A percentile compares a stretch with the other conserved stretches of the same genome.
phyloP scores from a whole-genome alignment of 345 rosid species.

The Crucihimalaya himalaica region DNA sequence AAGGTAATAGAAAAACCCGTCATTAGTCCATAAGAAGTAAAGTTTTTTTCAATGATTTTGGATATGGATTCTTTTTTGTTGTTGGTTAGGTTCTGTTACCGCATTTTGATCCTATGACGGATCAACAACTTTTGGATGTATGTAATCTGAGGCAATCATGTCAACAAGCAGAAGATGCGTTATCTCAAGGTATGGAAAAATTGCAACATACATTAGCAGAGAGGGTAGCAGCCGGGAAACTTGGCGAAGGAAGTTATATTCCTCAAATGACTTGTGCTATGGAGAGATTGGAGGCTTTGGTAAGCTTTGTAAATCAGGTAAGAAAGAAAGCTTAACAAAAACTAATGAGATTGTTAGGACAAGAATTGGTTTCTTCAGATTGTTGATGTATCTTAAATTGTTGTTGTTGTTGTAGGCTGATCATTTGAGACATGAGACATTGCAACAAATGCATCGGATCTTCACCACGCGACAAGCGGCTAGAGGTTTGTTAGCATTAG shows the following conservation, averaged over 20 bases:
- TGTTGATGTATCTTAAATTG: not conserved
- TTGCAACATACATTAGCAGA: constrained; percentile 72
- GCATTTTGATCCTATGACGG: constrained; percentile 69
- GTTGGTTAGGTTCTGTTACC: constrained; percentile 66
- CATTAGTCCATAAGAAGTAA: not conserved
- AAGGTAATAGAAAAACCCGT: constrained; percentile 49
- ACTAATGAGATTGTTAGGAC: not conserved
- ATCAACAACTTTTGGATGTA: constrained; percentile 56
- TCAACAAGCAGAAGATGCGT: constrained; percentile 98
- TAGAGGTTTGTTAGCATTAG: constrained; percentile 74
- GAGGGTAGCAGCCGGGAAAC: constrained; percentile 62
- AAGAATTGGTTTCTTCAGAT: not conserved
- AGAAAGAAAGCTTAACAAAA: not conserved
- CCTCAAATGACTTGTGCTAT: constrained; percentile 67
- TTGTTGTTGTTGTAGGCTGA: constrained; percentile 63
- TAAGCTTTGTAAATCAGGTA: constrained; percentile 86
- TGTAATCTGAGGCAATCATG: constrained; percentile 60
- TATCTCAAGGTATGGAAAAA: constrained; percentile 91
- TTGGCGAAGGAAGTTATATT: constrained; percentile 54
- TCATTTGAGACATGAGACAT: constrained; percentile 77
- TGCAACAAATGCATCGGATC: constrained; percentile 77
- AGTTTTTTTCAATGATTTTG: not conserved
- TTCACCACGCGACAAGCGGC: constrained; percentile 82
- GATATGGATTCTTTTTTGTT: not conserved
- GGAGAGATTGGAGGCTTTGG: constrained; percentile 73